These are phyloP conservation scores for Globisporangium camurandrum DNA, from an alignment of 352 stramenopile species.

Conservation along the genomic window DNA sequence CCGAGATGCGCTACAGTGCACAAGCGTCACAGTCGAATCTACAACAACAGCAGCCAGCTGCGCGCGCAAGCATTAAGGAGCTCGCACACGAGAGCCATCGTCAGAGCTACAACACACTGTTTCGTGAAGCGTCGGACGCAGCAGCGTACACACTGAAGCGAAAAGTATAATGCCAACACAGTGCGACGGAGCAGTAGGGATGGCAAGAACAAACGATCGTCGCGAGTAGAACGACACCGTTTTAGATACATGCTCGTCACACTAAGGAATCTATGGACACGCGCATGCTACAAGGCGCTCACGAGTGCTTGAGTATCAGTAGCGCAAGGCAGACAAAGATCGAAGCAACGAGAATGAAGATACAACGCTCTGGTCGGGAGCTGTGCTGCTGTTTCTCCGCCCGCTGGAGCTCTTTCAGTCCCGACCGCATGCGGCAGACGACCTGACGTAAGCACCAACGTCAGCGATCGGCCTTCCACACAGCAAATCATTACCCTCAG, in stretches of 20 bases:
- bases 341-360: conserved; percentile 46
- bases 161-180: conserved; percentile 1
- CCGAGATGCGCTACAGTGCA: background rate
- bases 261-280: background rate
- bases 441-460: too few relatives aligned
- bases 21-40: background rate
- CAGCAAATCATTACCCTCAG: too few relatives aligned
- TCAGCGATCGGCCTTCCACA: too few relatives aligned
- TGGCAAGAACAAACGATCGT: too few relatives aligned
- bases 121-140: conserved; percentile 6
- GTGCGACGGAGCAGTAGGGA: too few relatives aligned
- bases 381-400: conserved; percentile 63
- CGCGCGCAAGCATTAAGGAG: conserved; percentile 7
- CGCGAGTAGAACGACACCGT: background rate
- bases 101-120: conserved; percentile 8
- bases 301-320: conserved; percentile 63
- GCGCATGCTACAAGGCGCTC: conserved; percentile 3
- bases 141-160: conserved; percentile 1
- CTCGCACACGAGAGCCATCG: conserved; percentile 5
- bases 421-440: conserved; percentile 43
- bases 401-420: conserved; percentile 45
- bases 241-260: background rate
- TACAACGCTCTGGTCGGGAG: conserved; percentile 62
- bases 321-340: conserved; percentile 67
- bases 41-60: background rate